Base-by-base conservation (phyloP, 306 rosid species). In the Abrus pulchellus region DNA sequence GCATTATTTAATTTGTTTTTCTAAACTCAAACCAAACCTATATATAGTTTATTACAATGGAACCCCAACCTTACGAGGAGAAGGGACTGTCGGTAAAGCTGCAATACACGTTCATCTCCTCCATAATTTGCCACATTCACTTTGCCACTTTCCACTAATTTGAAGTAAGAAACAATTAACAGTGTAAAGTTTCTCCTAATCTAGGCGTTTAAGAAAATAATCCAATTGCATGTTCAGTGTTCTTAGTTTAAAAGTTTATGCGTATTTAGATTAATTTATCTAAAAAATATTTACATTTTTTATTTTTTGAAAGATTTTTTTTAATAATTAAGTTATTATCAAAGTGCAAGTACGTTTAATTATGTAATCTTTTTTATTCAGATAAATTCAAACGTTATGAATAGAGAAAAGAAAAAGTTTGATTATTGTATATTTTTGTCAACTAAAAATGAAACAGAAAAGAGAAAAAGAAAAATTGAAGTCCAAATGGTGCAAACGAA, bases 181-280 rank as follows among this genome's bases (percentile, higher is more conserved):
- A 40, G 47, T 5, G 14, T 32, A 57, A 68, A 57, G 72, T 67
- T 57, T 68, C 59, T 48, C 64, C 49, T 28, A 10, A 28, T 68
- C 8, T 59, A 38, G 5, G 68, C 33, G 41, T 12, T 82, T 33
- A 82, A 82, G 66, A 49, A 81, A 81, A 75, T 75, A 74, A 81
- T 74, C 55, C 27, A 72, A 44, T 50, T 45, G 9, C 43, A 9
- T 54, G 45, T 74, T 34, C 55, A 20, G 20, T 20, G 20, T 20
- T 20, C 20, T 20, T 20, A 20, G 20, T 20, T 20, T 20, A 20
- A 20, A 20, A 20, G 20, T 20, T 20, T 20, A 20, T 20, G 68
- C 20, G 6, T 5, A 3, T 54, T 20, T 54, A 9, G 60, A 54
- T 54, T 5, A 14, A 54, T 6, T 40, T 64, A 64, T 64, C 9